Evolutionary conservation across 192 early-diverging fungal genomes (phyloP), one percentile per base, ranked within the genome.

Genomic region (Thamnidium elegans): DNA sequence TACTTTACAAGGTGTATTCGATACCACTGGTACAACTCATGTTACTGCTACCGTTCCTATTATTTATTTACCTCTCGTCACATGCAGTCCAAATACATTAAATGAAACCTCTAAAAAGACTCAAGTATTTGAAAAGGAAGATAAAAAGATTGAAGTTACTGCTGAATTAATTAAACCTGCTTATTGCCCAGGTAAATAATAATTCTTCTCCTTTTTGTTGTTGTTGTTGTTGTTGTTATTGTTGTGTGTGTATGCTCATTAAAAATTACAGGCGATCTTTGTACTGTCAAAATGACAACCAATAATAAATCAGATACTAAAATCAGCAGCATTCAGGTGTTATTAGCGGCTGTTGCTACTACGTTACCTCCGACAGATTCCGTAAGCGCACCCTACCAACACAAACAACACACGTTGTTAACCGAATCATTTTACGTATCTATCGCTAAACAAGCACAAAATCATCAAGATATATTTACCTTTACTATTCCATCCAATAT

Each of bases 171-270:
- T 58, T 4, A 63, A 65, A 20, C 44, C 72, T 26, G 34, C 61
- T 36, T 65, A 68, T 30, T 73, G 72, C 21, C 72, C 72, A 61
- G 72, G 69, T 71, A 71, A 43, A 15, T 13, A 10, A 36, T 11
- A 66, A 2, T 23, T 1, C 30, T 19, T 11, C 1, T 47, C 3
- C 10, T 47, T 7, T n/a, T 47, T 47, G n/a, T n/a, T n/a, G n/a
- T n/a, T n/a, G n/a, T n/a, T n/a, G n/a, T n/a, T n/a, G n/a, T n/a
- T n/a, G n/a, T n/a, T n/a, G n/a, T n/a, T n/a, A n/a, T n/a, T n/a
- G n/a, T n/a, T n/a, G n/a, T n/a, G n/a, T n/a, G n/a, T n/a, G n/a
- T n/a, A n/a, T n/a, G n/a, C 23, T 47, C 46, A 63, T 61, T 54
- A 61, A 64, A 19, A 21, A 34, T 5, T 64, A 53, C 20, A 50